Evolutionary conservation across 2,329 filamentous ascomycete genomes (phyloP), one percentile per base, ranked within the genome.

Genomic region (Fusarium anthophilum): DNA sequence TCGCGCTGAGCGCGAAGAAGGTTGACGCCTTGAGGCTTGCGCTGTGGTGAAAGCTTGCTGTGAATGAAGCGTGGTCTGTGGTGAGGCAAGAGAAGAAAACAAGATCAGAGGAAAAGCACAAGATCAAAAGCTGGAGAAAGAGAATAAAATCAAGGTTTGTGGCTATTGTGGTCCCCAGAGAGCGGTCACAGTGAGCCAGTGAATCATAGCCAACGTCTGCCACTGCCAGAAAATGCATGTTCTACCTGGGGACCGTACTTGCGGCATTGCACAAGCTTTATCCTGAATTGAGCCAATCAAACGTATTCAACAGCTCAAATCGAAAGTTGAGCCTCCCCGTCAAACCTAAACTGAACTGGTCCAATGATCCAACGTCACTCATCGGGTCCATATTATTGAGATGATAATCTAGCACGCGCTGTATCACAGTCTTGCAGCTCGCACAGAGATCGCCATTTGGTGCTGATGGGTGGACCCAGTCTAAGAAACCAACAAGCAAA

Each of bases 381-480:
- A 54, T 62, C 9, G 20, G 20, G 37, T 56, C 56, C 32, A 51
- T 58, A 14, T 15, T 37, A 2, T 69, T 69, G 0, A 69, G 66
- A 26, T 69, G 56, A 15, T 69, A 69, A 3, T 69, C 66, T 8
- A 69, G 17, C 1, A 69, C 66, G 2, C 66, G 66, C 48, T 69
- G 66, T 2, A 69, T 63, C 3, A 69, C 64, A 56, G 20, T 69
- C 28, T 69, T 69, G 2, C 66, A 69, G 11, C 64, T 69, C 2
- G 64, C 66, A 2, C 66, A 69, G 0, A 69, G 57, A 15, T 69
- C 66, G 0, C 66, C 64, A 14, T 69, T 69, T 1, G 66, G 66
- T 2, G 66, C 66, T 8, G 66, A 69, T 4, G 66, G 66, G 7
- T 69, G 66, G 1, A 69, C 66, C 66, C 66, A 69, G 11, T 69